Evolutionary conservation across 495 filamentous ascomycete genomes (phyloP).

Genomic region (Platismatia glauca): DNA sequence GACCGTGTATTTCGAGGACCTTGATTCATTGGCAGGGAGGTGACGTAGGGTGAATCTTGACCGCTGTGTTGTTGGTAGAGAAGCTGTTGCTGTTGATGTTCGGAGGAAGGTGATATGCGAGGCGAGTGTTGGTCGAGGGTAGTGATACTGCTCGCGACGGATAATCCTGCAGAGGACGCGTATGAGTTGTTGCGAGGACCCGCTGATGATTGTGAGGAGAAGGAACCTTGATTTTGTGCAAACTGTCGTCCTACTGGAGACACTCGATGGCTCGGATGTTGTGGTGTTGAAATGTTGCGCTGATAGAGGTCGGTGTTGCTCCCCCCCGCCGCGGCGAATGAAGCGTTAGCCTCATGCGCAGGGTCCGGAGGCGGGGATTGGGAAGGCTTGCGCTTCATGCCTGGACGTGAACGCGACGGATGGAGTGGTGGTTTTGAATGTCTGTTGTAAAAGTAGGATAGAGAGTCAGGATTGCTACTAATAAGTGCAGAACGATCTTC

Average conservation of each 20-base stretch:
- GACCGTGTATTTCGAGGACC: conserved; percentile 47
- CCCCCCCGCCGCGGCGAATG: conserved; percentile 22
- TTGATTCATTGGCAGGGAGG: conserved; percentile 50
- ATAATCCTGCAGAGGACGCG: conserved; percentile 55
- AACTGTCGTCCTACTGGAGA: conserved; percentile 36
- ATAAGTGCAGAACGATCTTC: conserved; percentile 45
- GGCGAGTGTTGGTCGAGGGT: conserved; percentile 69
- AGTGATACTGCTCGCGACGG: conserved; percentile 62
- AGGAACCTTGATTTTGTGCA: conserved; percentile 53
- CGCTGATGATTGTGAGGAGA: conserved; percentile 64
- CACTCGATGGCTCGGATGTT: conserved; percentile 8
- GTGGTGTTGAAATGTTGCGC: conserved; percentile 36
- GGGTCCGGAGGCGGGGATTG: conserved; percentile 55
- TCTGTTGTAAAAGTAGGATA: neutral
- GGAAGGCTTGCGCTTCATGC: conserved; percentile 66
- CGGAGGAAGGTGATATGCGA: conserved; percentile 56
- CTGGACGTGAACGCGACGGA: conserved; percentile 41
- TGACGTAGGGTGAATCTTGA: conserved; percentile 50
- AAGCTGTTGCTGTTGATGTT: conserved; percentile 31
- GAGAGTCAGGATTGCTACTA: conserved; percentile 22
- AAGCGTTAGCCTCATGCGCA: conserved; percentile 50
- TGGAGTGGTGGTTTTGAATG: conserved; percentile 28
- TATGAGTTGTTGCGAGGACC: conserved; percentile 67
- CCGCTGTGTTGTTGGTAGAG: conserved; percentile 31
- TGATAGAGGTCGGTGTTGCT: conserved; percentile 59